These are phyloP conservation scores for Apiospora koreana DNA, from an alignment of 2,329 filamentous ascomycete genomes.

Conservation along the genomic window DNA sequence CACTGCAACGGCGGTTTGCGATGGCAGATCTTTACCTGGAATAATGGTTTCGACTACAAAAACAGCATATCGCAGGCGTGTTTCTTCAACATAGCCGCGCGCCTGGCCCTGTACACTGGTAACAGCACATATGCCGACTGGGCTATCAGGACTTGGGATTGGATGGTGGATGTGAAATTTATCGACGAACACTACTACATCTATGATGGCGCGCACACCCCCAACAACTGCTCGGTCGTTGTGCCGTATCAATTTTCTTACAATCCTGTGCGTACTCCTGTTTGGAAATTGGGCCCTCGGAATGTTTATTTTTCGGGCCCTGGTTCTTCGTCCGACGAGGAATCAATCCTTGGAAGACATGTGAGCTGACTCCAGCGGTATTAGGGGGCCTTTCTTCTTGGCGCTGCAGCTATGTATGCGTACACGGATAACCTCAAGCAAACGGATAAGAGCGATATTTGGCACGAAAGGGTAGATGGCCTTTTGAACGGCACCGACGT, in stretches of 20 bases:
- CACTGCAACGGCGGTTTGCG: constrained; percentile 75
- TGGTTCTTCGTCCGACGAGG: no score
- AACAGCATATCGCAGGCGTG: constrained; percentile 65
- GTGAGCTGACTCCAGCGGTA: not conserved
- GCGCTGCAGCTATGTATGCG: constrained; percentile 70
- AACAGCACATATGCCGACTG: constrained; percentile 77
- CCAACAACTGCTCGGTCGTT: constrained; percentile 57
- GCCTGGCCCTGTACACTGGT: constrained; percentile 74
- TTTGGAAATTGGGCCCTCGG: not conserved
- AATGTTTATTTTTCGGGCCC: not conserved
- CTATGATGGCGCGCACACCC: constrained; percentile 62
- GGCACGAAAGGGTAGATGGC: constrained; percentile 59
- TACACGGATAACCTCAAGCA: constrained; percentile 44
- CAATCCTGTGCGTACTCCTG: constrained; percentile 45
- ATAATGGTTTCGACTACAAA: constrained; percentile 80
- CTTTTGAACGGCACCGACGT: constrained; percentile 55
- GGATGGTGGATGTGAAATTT: constrained; percentile 60
- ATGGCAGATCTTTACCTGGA: constrained; percentile 85
- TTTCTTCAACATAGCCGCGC: constrained; percentile 64
- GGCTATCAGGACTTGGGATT: constrained; percentile 74
- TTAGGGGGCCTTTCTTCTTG: constrained; percentile 62
- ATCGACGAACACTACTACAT: constrained; percentile 61
- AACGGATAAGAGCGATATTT: constrained; percentile 42
- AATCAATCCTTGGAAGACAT: not conserved
- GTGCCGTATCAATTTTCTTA: constrained; percentile 69